Percentiles rank a stretch among this genome's conserved stretches.
These are phyloP conservation scores for Magnusiomyces suaveolens DNA, from an alignment of 1,139 yeast species.

Conservation along the genomic window DNA sequence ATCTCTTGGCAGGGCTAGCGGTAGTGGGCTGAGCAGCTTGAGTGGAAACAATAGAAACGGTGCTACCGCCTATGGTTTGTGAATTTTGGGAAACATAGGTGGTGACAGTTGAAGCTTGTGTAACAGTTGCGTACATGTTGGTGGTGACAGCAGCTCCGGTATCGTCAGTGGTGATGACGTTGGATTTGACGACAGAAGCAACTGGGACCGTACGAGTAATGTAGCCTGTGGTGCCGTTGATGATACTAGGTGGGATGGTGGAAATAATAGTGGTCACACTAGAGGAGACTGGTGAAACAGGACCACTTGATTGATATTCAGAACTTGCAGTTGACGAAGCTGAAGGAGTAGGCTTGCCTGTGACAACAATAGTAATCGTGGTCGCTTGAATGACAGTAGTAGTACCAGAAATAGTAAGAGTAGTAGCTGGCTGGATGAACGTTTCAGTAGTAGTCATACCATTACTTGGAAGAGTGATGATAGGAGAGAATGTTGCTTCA, in stretches of 20 bases:
- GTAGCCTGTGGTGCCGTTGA: background rate
- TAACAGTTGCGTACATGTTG: background rate
- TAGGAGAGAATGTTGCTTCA: background rate
- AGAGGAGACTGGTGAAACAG: background rate
- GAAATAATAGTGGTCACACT: background rate
- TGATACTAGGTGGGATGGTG: background rate
- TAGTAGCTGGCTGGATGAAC: slow-evolving; percentile 8
- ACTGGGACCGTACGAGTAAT: background rate
- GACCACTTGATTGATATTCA: background rate
- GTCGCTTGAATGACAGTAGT: slow-evolving; percentile 5
- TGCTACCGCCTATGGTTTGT: background rate
- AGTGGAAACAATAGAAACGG: no score
- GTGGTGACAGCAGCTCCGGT: background rate
- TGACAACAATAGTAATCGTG: slow-evolving; percentile 2
- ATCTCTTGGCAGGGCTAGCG: no score
- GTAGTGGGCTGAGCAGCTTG: no score
- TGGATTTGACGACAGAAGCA: background rate
- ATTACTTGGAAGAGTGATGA: slow-evolving; percentile 3
- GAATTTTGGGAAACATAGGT: background rate
- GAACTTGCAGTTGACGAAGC: background rate
- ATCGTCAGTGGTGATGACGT: background rate
- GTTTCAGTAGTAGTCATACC: slow-evolving; percentile 9
- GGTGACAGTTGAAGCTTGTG: background rate
- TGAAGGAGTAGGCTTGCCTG: background rate
- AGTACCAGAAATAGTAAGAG: slow-evolving; percentile 6